phyloP scores from a whole-genome alignment of 1,139 yeast genomes.

The Trichomonascaceae sp. region DNA sequence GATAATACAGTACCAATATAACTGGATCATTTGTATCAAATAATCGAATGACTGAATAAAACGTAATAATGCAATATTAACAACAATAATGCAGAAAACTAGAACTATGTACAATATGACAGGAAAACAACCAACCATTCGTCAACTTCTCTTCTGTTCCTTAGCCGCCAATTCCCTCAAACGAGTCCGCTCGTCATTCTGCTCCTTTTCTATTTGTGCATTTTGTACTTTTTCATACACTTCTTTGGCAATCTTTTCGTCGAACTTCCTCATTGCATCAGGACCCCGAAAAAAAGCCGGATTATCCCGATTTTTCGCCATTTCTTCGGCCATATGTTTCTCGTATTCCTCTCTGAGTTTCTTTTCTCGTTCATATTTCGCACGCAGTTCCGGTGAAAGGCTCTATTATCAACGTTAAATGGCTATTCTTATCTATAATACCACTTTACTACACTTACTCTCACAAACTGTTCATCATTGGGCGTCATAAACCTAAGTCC shows the following conservation, averaged over 20 bases:
- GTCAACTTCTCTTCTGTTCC: constrained; percentile 19
- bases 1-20: not conserved
- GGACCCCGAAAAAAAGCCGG: constrained; percentile 30
- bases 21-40: too few relatives aligned
- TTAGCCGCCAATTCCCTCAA: constrained; percentile 27
- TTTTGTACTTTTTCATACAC: constrained; percentile 23
- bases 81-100: not conserved
- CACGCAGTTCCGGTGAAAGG: constrained; percentile 77
- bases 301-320: constrained; percentile 20
- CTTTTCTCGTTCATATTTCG: constrained; percentile 64
- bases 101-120: not conserved
- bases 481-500: constrained; percentile 71
- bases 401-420: constrained; percentile 19
- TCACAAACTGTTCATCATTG: constrained; percentile 71
- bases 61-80: not conserved
- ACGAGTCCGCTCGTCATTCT: constrained; percentile 22
- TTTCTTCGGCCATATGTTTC: constrained; percentile 41
- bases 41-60: not conserved
- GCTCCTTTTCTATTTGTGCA: constrained; percentile 14
- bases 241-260: constrained; percentile 22
- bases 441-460: constrained; percentile 24
- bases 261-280: constrained; percentile 24
- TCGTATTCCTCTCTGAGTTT: constrained; percentile 53
- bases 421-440: not conserved
- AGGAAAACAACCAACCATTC: not conserved